Evolutionary conservation across 108 stramenopile genomes (phyloP).

Genomic region (Nitzschia sp.): DNA sequence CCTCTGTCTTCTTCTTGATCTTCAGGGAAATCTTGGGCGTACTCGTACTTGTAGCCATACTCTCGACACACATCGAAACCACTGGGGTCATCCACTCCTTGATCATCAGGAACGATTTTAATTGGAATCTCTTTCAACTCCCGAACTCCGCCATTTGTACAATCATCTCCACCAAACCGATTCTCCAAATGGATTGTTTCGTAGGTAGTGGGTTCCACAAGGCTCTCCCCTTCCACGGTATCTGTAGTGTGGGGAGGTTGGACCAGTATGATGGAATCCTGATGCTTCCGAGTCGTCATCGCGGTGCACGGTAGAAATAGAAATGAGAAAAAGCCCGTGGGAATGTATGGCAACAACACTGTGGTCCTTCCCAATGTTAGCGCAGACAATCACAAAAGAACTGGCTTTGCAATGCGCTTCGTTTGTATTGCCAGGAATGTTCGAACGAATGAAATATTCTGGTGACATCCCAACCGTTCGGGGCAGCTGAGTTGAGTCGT

Average conservation of each 20-base stretch:
- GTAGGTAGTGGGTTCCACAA: slow-evolving; percentile 3
- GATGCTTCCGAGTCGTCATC: background rate
- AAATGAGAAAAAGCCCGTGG: background rate
- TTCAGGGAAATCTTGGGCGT: slow-evolving; percentile 32
- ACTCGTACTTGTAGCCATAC: slow-evolving; percentile 38
- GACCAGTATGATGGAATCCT: background rate
- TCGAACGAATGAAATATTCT: too few relatives aligned
- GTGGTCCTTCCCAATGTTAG: background rate
- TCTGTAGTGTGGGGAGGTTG: slow-evolving; percentile 5
- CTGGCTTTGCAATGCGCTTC: background rate
- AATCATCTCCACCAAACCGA: slow-evolving; percentile 12
- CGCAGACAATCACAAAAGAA: background rate
- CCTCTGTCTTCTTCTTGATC: slow-evolving; percentile 23
- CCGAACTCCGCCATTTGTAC: background rate
- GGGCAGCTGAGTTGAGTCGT: too few relatives aligned
- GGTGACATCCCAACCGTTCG: too few relatives aligned
- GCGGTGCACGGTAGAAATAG: background rate
- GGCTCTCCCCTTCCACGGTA: background rate
- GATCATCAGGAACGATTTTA: slow-evolving; percentile 3
- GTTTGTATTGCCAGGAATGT: too few relatives aligned
- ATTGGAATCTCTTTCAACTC: slow-evolving; percentile 13
- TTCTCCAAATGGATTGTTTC: slow-evolving; percentile 5
- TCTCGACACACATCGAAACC: slow-evolving; percentile 40
- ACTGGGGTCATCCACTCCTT: background rate
- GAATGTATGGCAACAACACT: background rate